Conservation (phyloP, 1,284 basidiomycete genomes). For the Ganoderma leucocontextum region DNA sequence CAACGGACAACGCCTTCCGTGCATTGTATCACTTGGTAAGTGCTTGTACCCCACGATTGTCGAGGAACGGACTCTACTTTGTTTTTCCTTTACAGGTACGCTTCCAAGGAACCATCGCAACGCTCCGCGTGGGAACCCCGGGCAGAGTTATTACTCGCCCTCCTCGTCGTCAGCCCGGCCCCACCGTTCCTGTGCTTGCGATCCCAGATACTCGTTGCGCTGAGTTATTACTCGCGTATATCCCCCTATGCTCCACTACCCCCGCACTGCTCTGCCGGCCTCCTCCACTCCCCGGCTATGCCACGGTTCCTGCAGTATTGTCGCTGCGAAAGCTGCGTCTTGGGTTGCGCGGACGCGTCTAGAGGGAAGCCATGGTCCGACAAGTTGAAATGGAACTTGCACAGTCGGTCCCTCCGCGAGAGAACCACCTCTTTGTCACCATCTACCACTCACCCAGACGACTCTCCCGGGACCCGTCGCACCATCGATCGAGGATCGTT, state of each 20-base stretch:
- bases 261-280: not conserved
- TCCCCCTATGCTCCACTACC: not conserved
- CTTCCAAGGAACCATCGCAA: not conserved
- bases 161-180: not conserved
- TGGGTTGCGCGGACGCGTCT: not conserved
- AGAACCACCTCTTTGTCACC: not conserved
- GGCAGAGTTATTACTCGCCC: conserved; percentile 2
- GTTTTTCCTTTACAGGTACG: not conserved
- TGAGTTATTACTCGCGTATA: not conserved
- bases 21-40: not conserved
- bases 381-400: not conserved
- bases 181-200: too few relatives aligned
- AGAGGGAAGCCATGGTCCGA: not conserved
- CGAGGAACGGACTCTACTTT: not conserved
- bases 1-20: not conserved
- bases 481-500: not conserved
- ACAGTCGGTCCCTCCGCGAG: not conserved
- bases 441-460: not conserved
- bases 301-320: not conserved
- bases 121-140: not conserved
- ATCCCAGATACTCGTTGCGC: not conserved
- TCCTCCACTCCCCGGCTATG: not conserved
- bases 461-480: not conserved
- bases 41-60: not conserved
- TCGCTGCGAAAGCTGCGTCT: not conserved